Evolutionary conservation across 2,329 filamentous ascomycete species (phyloP), one percentile per base, ranked within the genome.

Genomic region (Xylaria sp.): DNA sequence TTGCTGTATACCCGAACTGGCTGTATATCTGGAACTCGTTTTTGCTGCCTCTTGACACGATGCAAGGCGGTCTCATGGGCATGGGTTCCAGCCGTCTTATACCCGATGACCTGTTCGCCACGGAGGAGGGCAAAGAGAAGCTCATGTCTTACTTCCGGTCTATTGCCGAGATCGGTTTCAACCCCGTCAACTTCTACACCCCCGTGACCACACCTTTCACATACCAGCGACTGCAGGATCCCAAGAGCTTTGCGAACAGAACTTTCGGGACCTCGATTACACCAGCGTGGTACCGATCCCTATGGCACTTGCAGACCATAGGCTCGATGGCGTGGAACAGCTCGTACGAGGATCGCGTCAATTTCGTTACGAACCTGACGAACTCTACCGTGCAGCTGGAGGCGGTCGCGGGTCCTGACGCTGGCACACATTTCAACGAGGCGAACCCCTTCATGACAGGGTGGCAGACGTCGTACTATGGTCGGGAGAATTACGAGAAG

Each of bases 361-460:
- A 58, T n/a, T 67, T 36, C 12, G 62, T 73, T 25, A 73, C 71
- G 9, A 57, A 66, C 18, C 51, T 70, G 13, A 73, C 71, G n/a
- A 70, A 69, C 20, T 63, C 62, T 20, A 73, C 71, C 2, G 58
- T 70, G 8, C 70, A 68, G 36, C 62, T 64, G 10, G 71, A 73
- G 51, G 63, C 54, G 20, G 56, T 73, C n/a, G 69, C 70, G 18
- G 71, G 71, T 15, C 60, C 65, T 41, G 15, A 39, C 3, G 63
- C 65, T 2, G 71, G 69, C 7, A 48, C 71, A 3, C 66, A 73
- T 55, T 70, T 69, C 69, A 73, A 73, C 31, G 71, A 73, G 54
- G 71, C 71, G 18, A 73, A 73, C 36, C 70, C 71, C n/a, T 73
- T 72, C 57, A 68, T 69, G 59, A 64, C 56, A 10, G 69, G 66